These are phyloP conservation scores for Oehlia diaphana DNA, from an alignment of 192 early-diverging fungal genomes.

Conservation along the genomic window DNA sequence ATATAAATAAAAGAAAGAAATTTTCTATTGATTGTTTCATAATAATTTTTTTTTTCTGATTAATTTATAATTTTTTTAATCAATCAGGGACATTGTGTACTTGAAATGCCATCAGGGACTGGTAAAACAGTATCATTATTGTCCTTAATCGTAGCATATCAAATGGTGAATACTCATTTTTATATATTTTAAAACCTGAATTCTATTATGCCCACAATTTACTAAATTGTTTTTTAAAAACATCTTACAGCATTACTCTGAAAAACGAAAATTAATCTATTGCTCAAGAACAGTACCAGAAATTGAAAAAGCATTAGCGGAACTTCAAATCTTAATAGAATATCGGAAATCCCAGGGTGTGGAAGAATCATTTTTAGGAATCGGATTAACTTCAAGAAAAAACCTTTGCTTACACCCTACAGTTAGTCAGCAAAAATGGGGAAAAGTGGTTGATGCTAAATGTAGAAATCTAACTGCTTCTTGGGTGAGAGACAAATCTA, in stretches of 20 bases:
- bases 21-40: neutral
- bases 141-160: slow-evolving; percentile 95
- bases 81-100: slow-evolving; percentile 84
- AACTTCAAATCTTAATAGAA: slow-evolving; percentile 88
- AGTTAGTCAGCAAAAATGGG: slow-evolving; percentile 84
- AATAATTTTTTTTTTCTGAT: too few species aligned
- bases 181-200: neutral
- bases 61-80: neutral
- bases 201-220: neutral
- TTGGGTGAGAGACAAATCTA: slow-evolving; percentile 83
- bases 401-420: slow-evolving; percentile 94
- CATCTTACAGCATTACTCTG: slow-evolving; percentile 65
- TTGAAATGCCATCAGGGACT: slow-evolving; percentile 99
- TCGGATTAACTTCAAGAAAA: slow-evolving; percentile 90
- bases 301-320: slow-evolving; percentile 97
- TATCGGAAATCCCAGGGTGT: slow-evolving; percentile 73
- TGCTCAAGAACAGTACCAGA: slow-evolving; percentile 99
- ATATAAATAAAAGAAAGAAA: neutral
- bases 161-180: slow-evolving; percentile 59
- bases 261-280: slow-evolving; percentile 97
- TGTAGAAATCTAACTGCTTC: slow-evolving; percentile 92
- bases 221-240: slow-evolving; percentile 3
- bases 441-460: slow-evolving; percentile 82
- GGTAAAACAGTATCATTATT: slow-evolving; percentile 97
- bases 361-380: slow-evolving; percentile 81